Percentiles rank a stretch among this genome's conserved stretches.
Conservation (phyloP, 306 rosid genomes). For the Arachis stenosperma region DNA sequence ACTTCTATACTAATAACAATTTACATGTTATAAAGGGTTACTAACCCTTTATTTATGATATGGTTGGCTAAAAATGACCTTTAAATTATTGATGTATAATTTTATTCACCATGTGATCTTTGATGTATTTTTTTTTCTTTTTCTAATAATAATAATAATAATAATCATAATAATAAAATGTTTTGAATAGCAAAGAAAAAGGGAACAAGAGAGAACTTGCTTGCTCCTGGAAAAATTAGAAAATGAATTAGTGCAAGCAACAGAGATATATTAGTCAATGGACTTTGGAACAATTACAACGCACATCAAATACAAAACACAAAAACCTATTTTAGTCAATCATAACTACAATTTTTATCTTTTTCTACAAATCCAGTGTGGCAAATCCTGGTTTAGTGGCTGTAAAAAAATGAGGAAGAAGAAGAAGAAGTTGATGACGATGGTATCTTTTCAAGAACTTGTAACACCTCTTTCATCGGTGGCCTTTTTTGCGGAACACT, state of each 20-base stretch:
- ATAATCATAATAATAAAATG: too few species aligned
- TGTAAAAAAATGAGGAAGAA: constrained; percentile 45
- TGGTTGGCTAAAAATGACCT: too few species aligned
- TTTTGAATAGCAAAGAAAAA: too few species aligned
- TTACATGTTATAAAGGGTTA: too few species aligned
- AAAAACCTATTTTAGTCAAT: constrained; percentile 46
- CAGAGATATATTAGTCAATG: constrained; percentile 31
- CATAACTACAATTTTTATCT: constrained; percentile 52
- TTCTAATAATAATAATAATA: too few species aligned
- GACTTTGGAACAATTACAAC: constrained; percentile 40
- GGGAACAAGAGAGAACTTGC: neutral
- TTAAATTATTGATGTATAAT: too few species aligned
- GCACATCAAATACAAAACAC: constrained; percentile 34
- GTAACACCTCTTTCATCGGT: constrained; percentile 80
- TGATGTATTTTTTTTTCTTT: too few species aligned
- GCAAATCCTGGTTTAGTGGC: constrained; percentile 43
- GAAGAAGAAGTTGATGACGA: constrained; percentile 48
- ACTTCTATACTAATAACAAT: too few species aligned
- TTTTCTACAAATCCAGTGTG: constrained; percentile 53
- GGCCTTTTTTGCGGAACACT: constrained; percentile 87
- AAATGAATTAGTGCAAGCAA: constrained; percentile 36
- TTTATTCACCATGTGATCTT: too few species aligned
- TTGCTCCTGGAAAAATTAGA: constrained; percentile 35
- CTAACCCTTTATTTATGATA: too few species aligned
- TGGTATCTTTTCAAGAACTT: constrained; percentile 78